Base-by-base conservation (phyloP, 345 rosid genomes). In the Anastatica hierochuntica region DNA sequence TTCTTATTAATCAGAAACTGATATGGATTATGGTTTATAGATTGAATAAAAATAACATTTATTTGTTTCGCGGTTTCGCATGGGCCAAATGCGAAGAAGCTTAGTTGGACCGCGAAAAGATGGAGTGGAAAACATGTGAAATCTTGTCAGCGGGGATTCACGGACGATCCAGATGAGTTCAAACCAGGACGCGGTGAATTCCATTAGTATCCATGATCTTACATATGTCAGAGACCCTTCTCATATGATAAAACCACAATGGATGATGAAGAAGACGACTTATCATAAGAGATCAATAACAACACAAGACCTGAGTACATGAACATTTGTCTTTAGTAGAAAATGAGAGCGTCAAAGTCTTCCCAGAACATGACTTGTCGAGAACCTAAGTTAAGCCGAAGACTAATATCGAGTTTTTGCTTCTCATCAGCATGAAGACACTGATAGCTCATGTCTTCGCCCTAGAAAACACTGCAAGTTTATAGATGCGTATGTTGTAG, bases 21-120 rank as follows among this genome's bases (percentile, higher is more conserved):
- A n/a, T n/a, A n/a, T n/a, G n/a, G n/a, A n/a, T n/a, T n/a, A n/a
- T n/a, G n/a, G n/a, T n/a, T n/a, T n/a, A n/a, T n/a, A n/a, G n/a
- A n/a, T n/a, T n/a, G n/a, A n/a, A n/a, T n/a, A n/a, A n/a, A n/a
- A n/a, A n/a, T n/a, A n/a, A n/a, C n/a, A n/a, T n/a, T n/a, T n/a
- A n/a, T n/a, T n/a, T n/a, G n/a, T n/a, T n/a, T n/a, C n/a, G n/a
- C n/a, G n/a, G n/a, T n/a, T n/a, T n/a, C n/a, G n/a, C n/a, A n/a
- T n/a, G n/a, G 92, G 57, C 96, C 97, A 44, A 94, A 94, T 53
- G 95, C 95, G 9, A 94, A 79, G 76, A 82, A 69, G 77, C 92
- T 94, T 2, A 80, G 95, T 69, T 71, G 85, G 69, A 67, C 57
- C 78, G 89, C 21, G 70, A 75, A 10, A 56, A 42, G 68, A 88